Conservation (phyloP, 2,329 filamentous ascomycete species). For the Stemphylium vesicarium region DNA sequence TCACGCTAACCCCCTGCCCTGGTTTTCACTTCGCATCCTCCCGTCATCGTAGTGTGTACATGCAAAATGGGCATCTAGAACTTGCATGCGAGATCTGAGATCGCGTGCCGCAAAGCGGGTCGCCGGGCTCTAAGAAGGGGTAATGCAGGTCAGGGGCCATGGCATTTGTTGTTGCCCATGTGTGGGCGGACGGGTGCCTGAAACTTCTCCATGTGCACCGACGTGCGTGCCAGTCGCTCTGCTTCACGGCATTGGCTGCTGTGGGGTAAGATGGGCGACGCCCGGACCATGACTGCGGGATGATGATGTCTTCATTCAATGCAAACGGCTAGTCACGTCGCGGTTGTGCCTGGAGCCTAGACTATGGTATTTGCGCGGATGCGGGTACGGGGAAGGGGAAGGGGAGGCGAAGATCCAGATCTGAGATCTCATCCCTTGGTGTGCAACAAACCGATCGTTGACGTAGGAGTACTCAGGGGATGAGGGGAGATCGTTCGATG, state of each 20-base stretch:
- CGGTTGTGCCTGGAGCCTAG: neutral
- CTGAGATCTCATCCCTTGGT: neutral
- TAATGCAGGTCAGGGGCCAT: neutral
- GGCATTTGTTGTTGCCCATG: slow-evolving; percentile 7
- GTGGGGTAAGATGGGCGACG: neutral
- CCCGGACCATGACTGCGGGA: too few relatives aligned
- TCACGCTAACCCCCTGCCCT: neutral
- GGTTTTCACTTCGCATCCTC: neutral
- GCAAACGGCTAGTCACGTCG: slow-evolving; percentile 3
- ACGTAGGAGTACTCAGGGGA: slow-evolving; percentile 8
- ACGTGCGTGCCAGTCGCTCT: neutral
- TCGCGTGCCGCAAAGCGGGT: slow-evolving; percentile 2
- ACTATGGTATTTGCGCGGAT: neutral
- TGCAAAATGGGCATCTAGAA: neutral
- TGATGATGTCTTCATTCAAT: slow-evolving; percentile 6
- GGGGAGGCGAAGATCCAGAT: neutral
- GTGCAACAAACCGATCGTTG: slow-evolving; percentile 11
- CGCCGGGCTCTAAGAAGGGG: neutral
- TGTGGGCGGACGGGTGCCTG: neutral
- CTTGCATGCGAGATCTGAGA: slow-evolving; percentile 11
- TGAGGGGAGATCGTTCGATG: slow-evolving; percentile 4
- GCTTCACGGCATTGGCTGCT: neutral
- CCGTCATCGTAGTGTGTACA: neutral
- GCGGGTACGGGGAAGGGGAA: neutral
- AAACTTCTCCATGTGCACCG: slow-evolving; percentile 7